Evolutionary conservation across 1,284 basidiomycete genomes (phyloP), one percentile per base, ranked within the genome.

Genomic region (Tilletia walkeri): DNA sequence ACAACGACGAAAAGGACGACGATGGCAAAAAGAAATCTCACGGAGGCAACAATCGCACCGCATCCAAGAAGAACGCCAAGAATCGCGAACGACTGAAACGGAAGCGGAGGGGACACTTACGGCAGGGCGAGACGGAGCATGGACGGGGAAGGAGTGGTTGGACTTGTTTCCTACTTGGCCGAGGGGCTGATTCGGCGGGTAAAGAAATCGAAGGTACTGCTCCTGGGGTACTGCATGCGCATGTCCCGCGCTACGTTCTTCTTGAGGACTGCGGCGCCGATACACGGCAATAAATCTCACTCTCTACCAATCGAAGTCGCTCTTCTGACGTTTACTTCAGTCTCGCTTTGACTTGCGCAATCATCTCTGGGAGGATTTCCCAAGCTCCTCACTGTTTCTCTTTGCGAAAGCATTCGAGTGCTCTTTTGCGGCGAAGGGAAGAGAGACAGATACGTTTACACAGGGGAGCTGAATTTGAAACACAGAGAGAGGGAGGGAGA

Each of bases 41-140:
- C 6, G 14, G 41, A 45, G 41, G 41, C 6, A 14, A 14, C 6
- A 14, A 7, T 14, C 6, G 41, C 41, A 45, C 9, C 41, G 41
- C 3, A 3, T 14, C 41, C 59, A 63, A 38, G 14, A 63, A 63
- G 59, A 63, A 63, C 39, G 59, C 59, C 12, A 63, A 63, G 34
- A 24, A 63, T n/a, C 30, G 59, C 30, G 36, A 38, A n/a, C 59
- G 59, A 18, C 59, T 63, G 36, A 63, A 63, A 20, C 59, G 59
- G 16, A 24, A 34, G 18, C 30, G 59, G 18, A 16, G 36, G 14
- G 34, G 36, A 41, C 59, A 63, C n/a, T 4, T 39, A 9, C 59
- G 59, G 1, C 36, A 63, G 36, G 59, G 59, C 39, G 59, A 63
- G 59, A 38, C 59, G 30, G 59, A 63, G 59, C 59, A 63, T 12